Conservation (phyloP, 805 yeast genomes). For the Hermanozyma aechmeae region DNA sequence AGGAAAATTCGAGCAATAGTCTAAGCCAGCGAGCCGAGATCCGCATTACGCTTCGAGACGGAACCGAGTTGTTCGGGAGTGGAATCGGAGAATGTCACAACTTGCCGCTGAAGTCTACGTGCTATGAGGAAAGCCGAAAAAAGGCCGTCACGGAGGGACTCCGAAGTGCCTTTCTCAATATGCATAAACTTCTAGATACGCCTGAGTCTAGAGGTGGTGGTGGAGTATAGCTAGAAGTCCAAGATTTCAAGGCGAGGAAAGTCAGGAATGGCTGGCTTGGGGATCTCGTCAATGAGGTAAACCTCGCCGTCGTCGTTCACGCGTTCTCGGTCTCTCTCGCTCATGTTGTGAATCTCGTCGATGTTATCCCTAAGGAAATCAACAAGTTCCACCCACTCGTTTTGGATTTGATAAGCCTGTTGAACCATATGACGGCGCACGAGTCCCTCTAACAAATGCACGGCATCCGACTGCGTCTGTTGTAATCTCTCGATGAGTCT, state of each 20-base stretch:
- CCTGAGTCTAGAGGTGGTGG: slow-evolving; percentile 16
- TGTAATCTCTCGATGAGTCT: slow-evolving; percentile 77
- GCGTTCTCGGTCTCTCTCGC: slow-evolving; percentile 83
- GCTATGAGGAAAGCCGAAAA: slow-evolving; percentile 34
- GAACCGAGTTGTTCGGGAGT: slow-evolving; percentile 24
- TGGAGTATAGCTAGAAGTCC: slow-evolving; percentile 32
- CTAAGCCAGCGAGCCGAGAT: slow-evolving; percentile 20
- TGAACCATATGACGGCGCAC: slow-evolving; percentile 62
- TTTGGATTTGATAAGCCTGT: slow-evolving; percentile 78
- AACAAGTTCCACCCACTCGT: slow-evolving; percentile 49
- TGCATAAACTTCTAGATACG: slow-evolving; percentile 15
- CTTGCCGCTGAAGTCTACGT: slow-evolving; percentile 22
- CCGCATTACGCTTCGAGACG: slow-evolving; percentile 33
- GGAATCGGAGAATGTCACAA: slow-evolving; percentile 32
- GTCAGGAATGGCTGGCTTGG: slow-evolving; percentile 55
- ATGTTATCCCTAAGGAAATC: slow-evolving; percentile 49
- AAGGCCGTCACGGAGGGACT: slow-evolving; percentile 40
- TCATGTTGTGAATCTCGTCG: slow-evolving; percentile 69
- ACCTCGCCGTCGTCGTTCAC: slow-evolving; percentile 82
- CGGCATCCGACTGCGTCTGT: slow-evolving; percentile 67
- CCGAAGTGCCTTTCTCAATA: slow-evolving; percentile 30
- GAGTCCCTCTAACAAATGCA: slow-evolving; percentile 64
- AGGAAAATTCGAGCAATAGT: slow-evolving; percentile 11
- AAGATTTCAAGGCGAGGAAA: slow-evolving; percentile 51
- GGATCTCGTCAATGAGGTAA: slow-evolving; percentile 68